A percentile compares a stretch with the other conserved stretches of the same genome.
These are phyloP conservation scores for Entrophospora sp. DNA, from an alignment of 192 early-diverging fungal genomes.

Conservation along the genomic window DNA sequence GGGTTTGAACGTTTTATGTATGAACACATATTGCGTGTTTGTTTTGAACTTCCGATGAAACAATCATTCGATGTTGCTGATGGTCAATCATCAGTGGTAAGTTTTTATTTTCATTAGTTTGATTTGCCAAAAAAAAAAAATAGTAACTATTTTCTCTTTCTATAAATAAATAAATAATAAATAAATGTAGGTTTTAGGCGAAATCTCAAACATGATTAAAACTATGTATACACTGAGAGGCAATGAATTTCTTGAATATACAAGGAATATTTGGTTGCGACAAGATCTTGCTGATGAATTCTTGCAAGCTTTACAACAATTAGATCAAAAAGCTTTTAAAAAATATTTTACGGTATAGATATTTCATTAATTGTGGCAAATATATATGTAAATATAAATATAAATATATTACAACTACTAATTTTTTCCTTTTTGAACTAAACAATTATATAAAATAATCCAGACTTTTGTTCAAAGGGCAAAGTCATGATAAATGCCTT, in stretches of 20 bases:
- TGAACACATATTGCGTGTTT: conserved; percentile 58
- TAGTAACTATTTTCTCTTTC: too few species aligned
- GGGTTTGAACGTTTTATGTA: conserved; percentile 73
- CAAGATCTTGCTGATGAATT: conserved; percentile 58
- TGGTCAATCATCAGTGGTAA: conserved; percentile 66
- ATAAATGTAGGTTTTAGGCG: conserved; percentile 34
- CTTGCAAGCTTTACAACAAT: conserved; percentile 60
- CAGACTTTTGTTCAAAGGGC: background rate
- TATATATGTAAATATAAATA: background rate
- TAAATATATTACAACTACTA: background rate
- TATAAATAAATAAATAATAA: conserved; percentile 35
- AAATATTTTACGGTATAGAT: conserved; percentile 68
- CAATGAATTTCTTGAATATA: conserved; percentile 47
- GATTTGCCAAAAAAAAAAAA: too few species aligned
- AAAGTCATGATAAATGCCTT: background rate
- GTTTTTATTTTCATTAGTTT: background rate
- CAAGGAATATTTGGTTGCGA: conserved; percentile 52
- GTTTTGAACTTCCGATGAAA: conserved; percentile 77
- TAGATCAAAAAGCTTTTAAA: conserved; percentile 57
- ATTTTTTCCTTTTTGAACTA: background rate
- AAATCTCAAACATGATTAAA: conserved; percentile 48
- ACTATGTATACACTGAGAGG: conserved; percentile 49
- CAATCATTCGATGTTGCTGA: conserved; percentile 62
- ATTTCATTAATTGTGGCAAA: too few species aligned
- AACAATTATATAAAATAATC: background rate